Evolutionary conservation across 179 eudicot species (phyloP).

Genomic region (Silene noctiflora): DNA sequence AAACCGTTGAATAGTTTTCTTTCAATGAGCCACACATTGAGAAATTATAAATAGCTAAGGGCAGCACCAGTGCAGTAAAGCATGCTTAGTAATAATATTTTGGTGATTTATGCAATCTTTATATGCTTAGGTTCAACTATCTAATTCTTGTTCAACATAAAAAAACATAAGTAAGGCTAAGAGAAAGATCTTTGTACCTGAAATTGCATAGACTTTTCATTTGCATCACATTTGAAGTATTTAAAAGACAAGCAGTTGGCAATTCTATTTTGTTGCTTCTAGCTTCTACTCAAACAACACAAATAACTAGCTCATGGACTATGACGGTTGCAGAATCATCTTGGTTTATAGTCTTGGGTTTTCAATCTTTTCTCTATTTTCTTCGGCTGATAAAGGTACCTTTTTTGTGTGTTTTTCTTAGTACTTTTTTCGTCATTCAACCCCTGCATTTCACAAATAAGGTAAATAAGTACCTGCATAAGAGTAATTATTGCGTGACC

Average conservation of each 20-base stretch:
- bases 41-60: constrained; percentile 23
- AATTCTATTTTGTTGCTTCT: constrained; percentile 18
- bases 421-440: background rate
- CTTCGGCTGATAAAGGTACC: constrained; percentile 36
- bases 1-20: constrained; percentile 17
- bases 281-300: constrained; percentile 18
- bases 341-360: constrained; percentile 25
- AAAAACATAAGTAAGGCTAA: constrained; percentile 13
- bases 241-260: constrained; percentile 32
- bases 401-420: background rate
- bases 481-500: constrained; percentile 23
- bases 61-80: constrained; percentile 22
- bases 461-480: constrained; percentile 4
- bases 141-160: constrained; percentile 29
- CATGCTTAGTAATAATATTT: constrained; percentile 27
- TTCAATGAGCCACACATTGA: constrained; percentile 1
- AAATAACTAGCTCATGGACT: constrained; percentile 29
- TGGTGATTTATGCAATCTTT: constrained; percentile 25
- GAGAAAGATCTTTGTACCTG: constrained; percentile 29
- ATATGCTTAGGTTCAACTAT: constrained; percentile 16
- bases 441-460: background rate
- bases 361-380: constrained; percentile 25
- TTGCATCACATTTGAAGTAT: constrained; percentile 16
- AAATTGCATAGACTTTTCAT: constrained; percentile 13
- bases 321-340: constrained; percentile 20